Evolutionary conservation across 2,329 filamentous ascomycete genomes (phyloP), one percentile per base, ranked within the genome.

Genomic region (Sporothrix sp.): DNA sequence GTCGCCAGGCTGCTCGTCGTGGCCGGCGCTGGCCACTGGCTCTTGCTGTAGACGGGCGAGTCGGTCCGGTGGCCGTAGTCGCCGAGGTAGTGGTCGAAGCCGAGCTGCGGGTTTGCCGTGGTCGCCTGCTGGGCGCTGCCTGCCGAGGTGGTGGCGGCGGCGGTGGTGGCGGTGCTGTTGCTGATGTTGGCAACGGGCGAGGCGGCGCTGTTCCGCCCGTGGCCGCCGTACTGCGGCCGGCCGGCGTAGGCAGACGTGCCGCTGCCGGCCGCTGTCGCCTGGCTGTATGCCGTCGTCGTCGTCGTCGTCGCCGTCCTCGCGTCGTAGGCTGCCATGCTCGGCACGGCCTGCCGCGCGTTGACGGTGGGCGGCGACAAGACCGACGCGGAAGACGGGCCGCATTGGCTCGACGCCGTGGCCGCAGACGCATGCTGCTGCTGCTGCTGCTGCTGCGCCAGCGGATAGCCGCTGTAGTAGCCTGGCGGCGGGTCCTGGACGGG

Each of bases 121-220:
- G 50, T 56, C 51, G 45, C 9, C 46, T 58, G 49, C 40, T 27
- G 43, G 37, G 25, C 11, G 50, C 7, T 46, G 25, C 20, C 16
- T 21, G 33, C 21, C 6, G 42, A 18, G 10, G 43, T 18, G 3
- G 43, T 33, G 16, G 42, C 21, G 20, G 57, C 48, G 13, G 48
- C 56, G 1, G 65, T 61, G 20, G 65, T 63, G 14, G 57, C 61
- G 5, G 27, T 21, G 33, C 44, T 36, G 16, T 16, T 47, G n/a
- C 33, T 33, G 33, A 14, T 47, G 33, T 37, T 47, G n/a, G n/a
- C n/a, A n/a, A n/a, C n/a, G n/a, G n/a, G n/a, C n/a, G n/a, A n/a
- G n/a, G n/a, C n/a, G n/a, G n/a, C n/a, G n/a, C n/a, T n/a, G 44
- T 27, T 37, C 16, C 44, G 32, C 18, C 32, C 44, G 11, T 38